Percentiles rank a stretch among this genome's conserved stretches.
phyloP scores from a whole-genome alignment of 108 stramenopile species.

The Cyclotella atomus region DNA sequence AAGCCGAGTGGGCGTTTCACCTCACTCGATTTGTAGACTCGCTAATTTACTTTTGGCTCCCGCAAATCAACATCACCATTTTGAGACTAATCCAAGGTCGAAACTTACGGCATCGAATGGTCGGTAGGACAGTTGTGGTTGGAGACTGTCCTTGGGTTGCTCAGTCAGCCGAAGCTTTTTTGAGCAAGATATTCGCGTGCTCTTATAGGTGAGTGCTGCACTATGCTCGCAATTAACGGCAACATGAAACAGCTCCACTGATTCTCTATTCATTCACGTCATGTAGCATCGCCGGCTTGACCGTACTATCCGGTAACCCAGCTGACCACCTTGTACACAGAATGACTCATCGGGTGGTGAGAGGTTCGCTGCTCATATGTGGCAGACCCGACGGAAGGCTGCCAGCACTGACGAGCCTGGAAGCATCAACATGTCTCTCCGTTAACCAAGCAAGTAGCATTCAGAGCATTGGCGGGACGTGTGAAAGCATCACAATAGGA shows the following conservation, averaged over 20 bases:
- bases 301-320: slow-evolving; percentile 62
- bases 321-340: slow-evolving; percentile 70
- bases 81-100: slow-evolving; percentile 53
- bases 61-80: slow-evolving; percentile 56
- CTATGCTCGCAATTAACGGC: not conserved
- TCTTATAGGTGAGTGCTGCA: slow-evolving; percentile 16
- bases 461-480: slow-evolving; percentile 45
- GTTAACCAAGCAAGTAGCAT: slow-evolving; percentile 63
- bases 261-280: not conserved
- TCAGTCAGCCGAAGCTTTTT: slow-evolving; percentile 61
- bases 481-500: slow-evolving; percentile 67
- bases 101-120: slow-evolving; percentile 59
- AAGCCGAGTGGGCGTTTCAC: slow-evolving; percentile 36
- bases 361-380: slow-evolving; percentile 61
- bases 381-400: slow-evolving; percentile 71
- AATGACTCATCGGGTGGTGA: slow-evolving; percentile 64
- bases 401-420: slow-evolving; percentile 57
- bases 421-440: slow-evolving; percentile 58
- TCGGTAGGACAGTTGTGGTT: slow-evolving; percentile 72
- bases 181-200: slow-evolving; percentile 64
- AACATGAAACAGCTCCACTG: too few species aligned
- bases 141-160: slow-evolving; percentile 68
- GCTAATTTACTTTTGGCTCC: slow-evolving; percentile 61
- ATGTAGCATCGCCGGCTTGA: slow-evolving; percentile 58
- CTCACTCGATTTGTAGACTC: slow-evolving; percentile 55